phyloP scores from a whole-genome alignment of 192 early-diverging fungal species.

The Backusella morwellensis region DNA sequence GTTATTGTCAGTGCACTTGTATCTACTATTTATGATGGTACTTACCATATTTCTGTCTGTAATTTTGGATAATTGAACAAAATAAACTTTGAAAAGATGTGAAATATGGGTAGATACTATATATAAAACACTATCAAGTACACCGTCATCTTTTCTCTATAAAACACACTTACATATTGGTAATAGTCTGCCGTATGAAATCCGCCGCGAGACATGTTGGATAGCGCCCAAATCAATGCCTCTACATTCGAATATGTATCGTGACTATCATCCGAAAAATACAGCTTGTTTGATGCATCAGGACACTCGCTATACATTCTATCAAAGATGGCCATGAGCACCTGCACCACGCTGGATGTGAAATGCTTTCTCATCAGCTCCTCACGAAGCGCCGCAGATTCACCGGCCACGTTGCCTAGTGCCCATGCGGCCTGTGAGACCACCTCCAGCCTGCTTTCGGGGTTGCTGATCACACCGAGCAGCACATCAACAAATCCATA shows the following conservation, averaged over 20 bases:
- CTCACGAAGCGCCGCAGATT: constrained; percentile 27
- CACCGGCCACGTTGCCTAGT: constrained; percentile 37
- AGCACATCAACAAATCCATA: constrained; percentile 24
- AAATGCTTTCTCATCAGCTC: constrained; percentile 20
- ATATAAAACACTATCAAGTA: no score
- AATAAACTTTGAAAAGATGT: neutral
- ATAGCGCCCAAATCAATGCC: constrained; percentile 30
- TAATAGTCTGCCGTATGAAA: constrained; percentile 29
- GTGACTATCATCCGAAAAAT: neutral
- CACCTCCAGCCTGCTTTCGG: neutral
- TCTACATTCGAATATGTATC: constrained; percentile 19
- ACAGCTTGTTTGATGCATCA: neutral
- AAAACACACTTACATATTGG: constrained; percentile 5
- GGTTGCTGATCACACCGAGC: neutral
- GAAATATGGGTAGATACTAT: neutral
- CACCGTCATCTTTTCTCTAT: no score
- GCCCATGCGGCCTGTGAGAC: constrained; percentile 41
- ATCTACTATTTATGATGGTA: no score
- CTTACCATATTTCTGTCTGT: constrained; percentile 5
- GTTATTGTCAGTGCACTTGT: neutral
- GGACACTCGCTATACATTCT: neutral
- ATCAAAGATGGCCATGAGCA: constrained; percentile 14
- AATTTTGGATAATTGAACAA: neutral
- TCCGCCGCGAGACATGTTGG: constrained; percentile 41
- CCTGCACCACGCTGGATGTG: constrained; percentile 1